Evolutionary conservation across 306 rosid species (phyloP).

Genomic region (Fragaria ananassa): DNA sequence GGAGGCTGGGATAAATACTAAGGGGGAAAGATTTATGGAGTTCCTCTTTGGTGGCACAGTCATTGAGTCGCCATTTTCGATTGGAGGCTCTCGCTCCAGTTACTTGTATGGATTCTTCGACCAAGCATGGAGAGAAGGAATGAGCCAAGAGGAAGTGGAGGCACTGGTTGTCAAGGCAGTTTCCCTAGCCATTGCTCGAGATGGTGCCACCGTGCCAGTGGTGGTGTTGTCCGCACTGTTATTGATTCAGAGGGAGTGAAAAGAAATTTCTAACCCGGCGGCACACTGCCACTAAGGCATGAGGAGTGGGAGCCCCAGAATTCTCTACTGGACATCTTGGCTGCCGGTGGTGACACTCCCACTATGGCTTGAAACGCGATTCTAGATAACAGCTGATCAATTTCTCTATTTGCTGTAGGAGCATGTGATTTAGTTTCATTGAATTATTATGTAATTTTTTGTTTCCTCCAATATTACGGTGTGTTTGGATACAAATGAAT

Average conservation of each 20-base stretch:
- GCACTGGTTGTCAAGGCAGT: slow-evolving; percentile 86
- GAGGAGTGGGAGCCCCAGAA: slow-evolving; percentile 83
- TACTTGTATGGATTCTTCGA: slow-evolving; percentile 92
- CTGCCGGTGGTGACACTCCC: slow-evolving; percentile 42
- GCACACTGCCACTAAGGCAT: slow-evolving; percentile 78
- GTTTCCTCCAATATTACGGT: too few relatives aligned
- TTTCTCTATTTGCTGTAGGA: too few relatives aligned
- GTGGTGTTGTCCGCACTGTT: slow-evolving; percentile 93
- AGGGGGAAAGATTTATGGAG: slow-evolving; percentile 85
- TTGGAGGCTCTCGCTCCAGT: slow-evolving; percentile 99
- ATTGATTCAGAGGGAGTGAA: slow-evolving; percentile 87
- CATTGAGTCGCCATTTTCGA: slow-evolving; percentile 79
- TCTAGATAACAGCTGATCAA: slow-evolving; percentile 1
- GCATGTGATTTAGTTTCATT: too few relatives aligned
- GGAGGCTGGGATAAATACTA: slow-evolving; percentile 98
- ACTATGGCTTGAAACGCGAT: slow-evolving; percentile 57
- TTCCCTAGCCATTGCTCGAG: slow-evolving; percentile 93
- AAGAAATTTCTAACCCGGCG: slow-evolving; percentile 74
- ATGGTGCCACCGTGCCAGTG: slow-evolving; percentile 98
- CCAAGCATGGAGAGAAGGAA: slow-evolving; percentile 96
- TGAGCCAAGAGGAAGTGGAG: slow-evolving; percentile 97
- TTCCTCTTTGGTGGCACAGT: slow-evolving; percentile 86
- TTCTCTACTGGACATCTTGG: slow-evolving; percentile 72
- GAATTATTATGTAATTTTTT: too few relatives aligned
- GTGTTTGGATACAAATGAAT: too few relatives aligned